These are phyloP conservation scores for Phytophthora crassamura DNA, from an alignment of 352 stramenopile species.

Conservation along the genomic window DNA sequence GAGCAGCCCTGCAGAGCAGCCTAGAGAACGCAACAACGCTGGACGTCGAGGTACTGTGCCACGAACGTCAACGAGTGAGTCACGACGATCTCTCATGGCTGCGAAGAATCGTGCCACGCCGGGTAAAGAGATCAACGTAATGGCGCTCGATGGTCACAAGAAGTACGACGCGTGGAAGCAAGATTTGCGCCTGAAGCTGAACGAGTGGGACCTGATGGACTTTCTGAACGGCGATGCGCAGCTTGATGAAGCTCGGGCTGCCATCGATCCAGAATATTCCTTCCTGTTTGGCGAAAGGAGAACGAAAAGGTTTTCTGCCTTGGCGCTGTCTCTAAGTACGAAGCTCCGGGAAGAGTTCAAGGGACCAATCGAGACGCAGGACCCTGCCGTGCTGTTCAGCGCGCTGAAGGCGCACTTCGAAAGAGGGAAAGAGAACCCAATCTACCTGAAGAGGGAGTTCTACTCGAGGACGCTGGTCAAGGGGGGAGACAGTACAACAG, in stretches of 20 bases:
- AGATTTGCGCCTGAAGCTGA: background rate
- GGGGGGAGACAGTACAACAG: background rate
- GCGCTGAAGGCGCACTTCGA: no score
- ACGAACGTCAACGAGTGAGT: no score
- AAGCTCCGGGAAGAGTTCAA: background rate
- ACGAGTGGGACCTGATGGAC: background rate
- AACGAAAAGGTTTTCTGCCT: background rate
- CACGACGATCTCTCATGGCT: background rate
- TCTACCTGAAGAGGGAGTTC: no score
- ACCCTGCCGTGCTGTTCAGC: no score
- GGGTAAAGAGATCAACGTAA: background rate
- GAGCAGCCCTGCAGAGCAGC: no score
- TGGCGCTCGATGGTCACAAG: background rate
- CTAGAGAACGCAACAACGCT: no score
- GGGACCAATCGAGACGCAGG: background rate
- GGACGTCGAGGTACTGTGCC: no score
- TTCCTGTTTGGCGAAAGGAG: background rate
- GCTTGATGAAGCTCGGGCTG: background rate
- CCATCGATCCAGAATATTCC: background rate
- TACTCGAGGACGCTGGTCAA: no score
- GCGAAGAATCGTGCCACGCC: background rate
- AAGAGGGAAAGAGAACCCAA: no score
- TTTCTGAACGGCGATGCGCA: background rate
- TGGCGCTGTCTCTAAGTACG: background rate
- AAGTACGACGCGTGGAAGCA: constrained; percentile 2